Base-by-base conservation (phyloP, 257 asterid genomes). In the Knoxia roxburghii region DNA sequence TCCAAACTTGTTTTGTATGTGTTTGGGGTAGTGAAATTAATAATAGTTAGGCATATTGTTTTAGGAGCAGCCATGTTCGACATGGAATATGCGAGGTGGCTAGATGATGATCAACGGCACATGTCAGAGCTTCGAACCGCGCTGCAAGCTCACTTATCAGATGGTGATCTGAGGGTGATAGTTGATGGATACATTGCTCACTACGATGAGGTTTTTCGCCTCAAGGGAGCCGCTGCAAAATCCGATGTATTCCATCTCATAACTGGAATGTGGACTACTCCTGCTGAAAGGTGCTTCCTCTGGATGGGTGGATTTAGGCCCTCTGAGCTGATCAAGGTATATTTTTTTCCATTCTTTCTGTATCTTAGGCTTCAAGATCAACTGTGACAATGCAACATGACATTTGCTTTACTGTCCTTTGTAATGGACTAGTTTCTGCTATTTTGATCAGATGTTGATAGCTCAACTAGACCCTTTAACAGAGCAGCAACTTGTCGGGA, bases 301-400 rank as follows among this genome's bases (percentile, higher is more conserved):
- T 90, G 99, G 99, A 85, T 93, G 83, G 97, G 95, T 0, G 97
- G 99, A 46, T 93, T 93, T 69, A 77, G 94, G 26, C 99, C 99
- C 11, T 93, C 99, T 2, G 97, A 88, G 27, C 77, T 90, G 4
- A 93, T 88, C 81, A 93, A 93, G 96, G 98, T 87, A 58, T 43
- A 45, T 26, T 37, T 23, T 39, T 21, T 53, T 55, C 33, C 52
- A 48, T n/a, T n/a, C n/a, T n/a, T n/a, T n/a, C n/a, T n/a, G n/a
- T n/a, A n/a, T n/a, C n/a, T 21, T 20, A 39, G 9, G 11, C 45
- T 1, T 39, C 45, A 39, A 39, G 11, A 39, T 39, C n/a, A n/a
- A n/a, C n/a, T 39, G 45, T 39, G 45, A 39, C 45, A 39, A 39
- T 39, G 45, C 6, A 39, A 39, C 45, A 8, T 8, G 45, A 39